Evolutionary conservation across 257 asterid species (phyloP).

Genomic region (Solanum acaule): DNA sequence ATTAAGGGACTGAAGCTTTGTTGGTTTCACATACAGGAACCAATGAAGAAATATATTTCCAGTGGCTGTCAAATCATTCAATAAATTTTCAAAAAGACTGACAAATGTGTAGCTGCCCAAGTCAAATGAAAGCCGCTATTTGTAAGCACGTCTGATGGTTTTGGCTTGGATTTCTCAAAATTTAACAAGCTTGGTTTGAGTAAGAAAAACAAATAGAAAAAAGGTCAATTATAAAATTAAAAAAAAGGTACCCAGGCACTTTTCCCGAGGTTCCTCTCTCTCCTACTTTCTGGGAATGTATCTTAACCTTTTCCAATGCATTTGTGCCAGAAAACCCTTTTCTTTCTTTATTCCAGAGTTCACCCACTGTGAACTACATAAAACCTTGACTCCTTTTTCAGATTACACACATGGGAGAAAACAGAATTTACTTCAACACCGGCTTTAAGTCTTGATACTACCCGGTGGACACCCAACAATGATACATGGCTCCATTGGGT

Average conservation of each 20-base stretch:
- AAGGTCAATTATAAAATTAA: neutral
- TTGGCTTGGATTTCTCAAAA: neutral
- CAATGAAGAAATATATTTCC: neutral
- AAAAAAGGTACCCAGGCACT: neutral
- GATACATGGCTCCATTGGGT: neutral
- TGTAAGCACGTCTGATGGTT: neutral
- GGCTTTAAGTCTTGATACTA: neutral
- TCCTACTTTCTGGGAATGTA: neutral
- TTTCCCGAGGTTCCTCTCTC: neutral
- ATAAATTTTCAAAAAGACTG: neutral
- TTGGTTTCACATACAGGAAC: neutral
- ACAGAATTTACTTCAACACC: neutral
- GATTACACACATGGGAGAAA: neutral
- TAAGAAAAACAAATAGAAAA: neutral
- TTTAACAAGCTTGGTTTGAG: neutral
- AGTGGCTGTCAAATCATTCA: neutral
- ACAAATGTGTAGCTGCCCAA: neutral
- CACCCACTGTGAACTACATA: neutral
- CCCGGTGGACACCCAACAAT: neutral
- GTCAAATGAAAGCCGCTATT: neutral
- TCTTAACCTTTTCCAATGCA: neutral
- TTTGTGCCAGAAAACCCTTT: neutral
- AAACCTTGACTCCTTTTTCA: neutral
- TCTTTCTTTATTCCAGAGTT: neutral
- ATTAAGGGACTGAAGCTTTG: neutral